A percentile compares a stretch with the other conserved stretches of the same genome.
Conservation (phyloP, 2,329 filamentous ascomycete genomes). For the Cladophialophora exuberans region DNA sequence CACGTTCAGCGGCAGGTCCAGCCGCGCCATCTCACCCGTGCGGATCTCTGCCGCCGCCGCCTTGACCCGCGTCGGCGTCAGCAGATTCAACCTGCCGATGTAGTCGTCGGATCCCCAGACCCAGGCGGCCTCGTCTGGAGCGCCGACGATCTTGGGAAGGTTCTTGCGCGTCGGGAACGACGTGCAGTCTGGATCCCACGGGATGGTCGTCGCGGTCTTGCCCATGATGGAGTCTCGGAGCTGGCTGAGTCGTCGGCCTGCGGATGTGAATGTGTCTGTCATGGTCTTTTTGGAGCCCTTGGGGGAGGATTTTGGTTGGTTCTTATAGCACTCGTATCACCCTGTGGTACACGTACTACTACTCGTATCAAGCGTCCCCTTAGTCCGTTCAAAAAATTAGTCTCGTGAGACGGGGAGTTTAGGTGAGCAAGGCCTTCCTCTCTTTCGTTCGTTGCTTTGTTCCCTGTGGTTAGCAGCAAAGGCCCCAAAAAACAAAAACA, state of each 20-base stretch:
- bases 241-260: slow-evolving; percentile 43
- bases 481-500: no score
- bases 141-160: slow-evolving; percentile 55
- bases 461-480: no score
- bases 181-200: slow-evolving; percentile 58
- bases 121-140: slow-evolving; percentile 61
- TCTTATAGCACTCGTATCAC: no score
- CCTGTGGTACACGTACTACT: no score
- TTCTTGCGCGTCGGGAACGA: slow-evolving; percentile 58
- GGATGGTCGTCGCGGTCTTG: slow-evolving; percentile 52
- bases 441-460: no score
- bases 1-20: slow-evolving; percentile 59
- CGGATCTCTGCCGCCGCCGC: slow-evolving; percentile 57
- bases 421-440: no score
- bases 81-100: slow-evolving; percentile 57
- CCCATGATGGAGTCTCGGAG: slow-evolving; percentile 50
- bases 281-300: slow-evolving; percentile 8
- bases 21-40: slow-evolving; percentile 59
- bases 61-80: slow-evolving; percentile 59
- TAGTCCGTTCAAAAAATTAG: no score
- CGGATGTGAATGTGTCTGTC: slow-evolving; percentile 25
- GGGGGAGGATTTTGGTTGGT: background rate
- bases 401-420: no score
- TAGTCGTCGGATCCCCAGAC: slow-evolving; percentile 59
- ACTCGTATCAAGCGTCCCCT: no score